Evolutionary conservation across 306 rosid species (phyloP).

Genomic region (Aeschynomene evenia): DNA sequence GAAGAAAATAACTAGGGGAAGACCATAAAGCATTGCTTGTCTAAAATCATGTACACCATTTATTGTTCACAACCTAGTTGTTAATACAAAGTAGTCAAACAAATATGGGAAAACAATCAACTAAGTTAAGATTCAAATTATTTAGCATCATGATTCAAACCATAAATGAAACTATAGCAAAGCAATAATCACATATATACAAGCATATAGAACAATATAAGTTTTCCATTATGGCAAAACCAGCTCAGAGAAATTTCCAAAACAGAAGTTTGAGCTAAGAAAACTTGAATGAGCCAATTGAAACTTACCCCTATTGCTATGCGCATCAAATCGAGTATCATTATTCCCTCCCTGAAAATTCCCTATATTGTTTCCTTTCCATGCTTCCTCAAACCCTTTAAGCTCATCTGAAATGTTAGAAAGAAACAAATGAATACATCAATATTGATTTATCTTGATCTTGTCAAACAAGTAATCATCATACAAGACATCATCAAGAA

Average conservation of each 20-base stretch:
- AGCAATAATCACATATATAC: neutral
- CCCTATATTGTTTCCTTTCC: slow-evolving; percentile 57
- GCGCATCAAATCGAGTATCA: slow-evolving; percentile 30
- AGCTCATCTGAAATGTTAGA: slow-evolving; percentile 62
- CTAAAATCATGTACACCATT: neutral
- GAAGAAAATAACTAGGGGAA: neutral
- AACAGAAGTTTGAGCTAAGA: neutral
- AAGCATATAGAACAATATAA: neutral
- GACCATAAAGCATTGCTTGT: neutral
- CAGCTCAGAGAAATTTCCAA: neutral
- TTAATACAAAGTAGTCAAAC: too few relatives aligned
- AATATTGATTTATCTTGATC: neutral
- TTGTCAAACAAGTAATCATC: neutral
- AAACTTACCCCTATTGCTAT: slow-evolving; percentile 38
- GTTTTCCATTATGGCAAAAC: neutral
- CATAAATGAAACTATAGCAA: neutral
- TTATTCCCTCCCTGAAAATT: slow-evolving; percentile 38
- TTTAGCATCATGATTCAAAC: neutral
- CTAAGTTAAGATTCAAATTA: neutral
- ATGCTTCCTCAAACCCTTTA: slow-evolving; percentile 66
- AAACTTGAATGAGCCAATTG: neutral
- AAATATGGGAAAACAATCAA: too few relatives aligned
- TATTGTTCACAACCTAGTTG: too few relatives aligned
- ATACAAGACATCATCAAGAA: neutral
- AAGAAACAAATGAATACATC: neutral